Conservation (phyloP, 805 yeast species). For the Starmerella bacillaris region DNA sequence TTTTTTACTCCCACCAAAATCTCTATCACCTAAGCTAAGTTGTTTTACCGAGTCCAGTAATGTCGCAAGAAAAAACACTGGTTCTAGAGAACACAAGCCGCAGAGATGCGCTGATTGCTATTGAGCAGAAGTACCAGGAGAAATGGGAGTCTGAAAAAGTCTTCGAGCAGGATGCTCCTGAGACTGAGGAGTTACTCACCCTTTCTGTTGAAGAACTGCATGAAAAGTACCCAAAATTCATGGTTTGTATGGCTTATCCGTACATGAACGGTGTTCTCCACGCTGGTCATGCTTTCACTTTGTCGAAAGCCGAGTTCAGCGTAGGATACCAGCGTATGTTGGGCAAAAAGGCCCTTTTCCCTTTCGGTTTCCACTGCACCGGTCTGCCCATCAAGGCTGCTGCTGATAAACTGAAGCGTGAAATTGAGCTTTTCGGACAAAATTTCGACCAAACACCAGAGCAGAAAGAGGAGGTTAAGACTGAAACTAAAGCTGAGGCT, state of each 20-base stretch:
- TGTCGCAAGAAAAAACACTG: conserved; percentile 16
- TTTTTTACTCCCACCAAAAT: no score
- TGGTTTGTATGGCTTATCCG: conserved; percentile 93
- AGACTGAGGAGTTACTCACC: conserved; percentile 36
- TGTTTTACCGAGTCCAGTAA: no score
- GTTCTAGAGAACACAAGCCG: conserved; percentile 53
- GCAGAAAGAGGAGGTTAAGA: conserved; percentile 20
- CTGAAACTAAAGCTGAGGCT: conserved; percentile 12
- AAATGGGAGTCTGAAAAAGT: conserved; percentile 73
- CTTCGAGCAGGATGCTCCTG: conserved; percentile 79
- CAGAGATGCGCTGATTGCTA: conserved; percentile 79
- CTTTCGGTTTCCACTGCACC: conserved; percentile 97
- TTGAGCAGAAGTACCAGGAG: conserved; percentile 75
- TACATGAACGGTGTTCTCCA: conserved; percentile 97
- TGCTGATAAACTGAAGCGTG: conserved; percentile 88
- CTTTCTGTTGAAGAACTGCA: conserved; percentile 54
- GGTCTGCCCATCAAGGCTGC: conserved; percentile 95
- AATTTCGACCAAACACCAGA: conserved; percentile 33
- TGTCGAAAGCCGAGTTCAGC: conserved; percentile 83
- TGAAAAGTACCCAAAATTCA: conserved; percentile 64
- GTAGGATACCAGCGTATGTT: conserved; percentile 88
- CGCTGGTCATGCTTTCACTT: conserved; percentile 92
- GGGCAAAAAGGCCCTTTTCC: conserved; percentile 83
- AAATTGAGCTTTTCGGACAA: conserved; percentile 73
- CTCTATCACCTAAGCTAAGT: no score